Conservation (phyloP, 306 rosid species). For the Arachis hypogaea region DNA sequence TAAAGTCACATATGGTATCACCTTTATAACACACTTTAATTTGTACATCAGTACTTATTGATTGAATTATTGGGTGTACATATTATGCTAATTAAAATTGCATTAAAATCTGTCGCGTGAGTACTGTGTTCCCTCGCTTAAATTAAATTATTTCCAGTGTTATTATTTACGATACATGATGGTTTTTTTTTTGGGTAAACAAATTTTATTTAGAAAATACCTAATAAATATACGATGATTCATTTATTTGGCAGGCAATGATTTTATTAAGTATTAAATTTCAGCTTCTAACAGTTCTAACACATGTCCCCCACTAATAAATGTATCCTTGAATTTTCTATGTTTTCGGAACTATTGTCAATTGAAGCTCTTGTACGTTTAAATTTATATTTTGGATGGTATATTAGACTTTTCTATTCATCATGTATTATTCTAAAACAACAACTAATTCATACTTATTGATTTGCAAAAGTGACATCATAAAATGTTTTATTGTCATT, state of each 20-base stretch:
- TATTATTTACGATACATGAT: background rate
- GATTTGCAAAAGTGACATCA: background rate
- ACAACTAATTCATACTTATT: slow-evolving; percentile 9
- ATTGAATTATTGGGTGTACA: no score
- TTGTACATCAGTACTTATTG: no score
- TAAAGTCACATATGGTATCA: no score
- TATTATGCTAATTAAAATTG: background rate
- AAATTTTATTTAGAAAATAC: slow-evolving; percentile 3
- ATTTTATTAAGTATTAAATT: slow-evolving; percentile 1
- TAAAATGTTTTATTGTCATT: background rate
- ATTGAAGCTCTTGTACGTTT: slow-evolving; percentile 6
- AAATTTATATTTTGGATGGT: background rate
- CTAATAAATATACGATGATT: background rate
- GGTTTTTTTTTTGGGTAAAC: background rate
- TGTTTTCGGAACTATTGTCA: background rate
- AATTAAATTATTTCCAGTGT: background rate
- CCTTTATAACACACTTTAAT: no score
- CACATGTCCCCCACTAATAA: slow-evolving; percentile 17
- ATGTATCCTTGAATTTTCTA: background rate
- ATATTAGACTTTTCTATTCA: background rate
- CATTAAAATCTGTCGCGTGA: slow-evolving; percentile 23
- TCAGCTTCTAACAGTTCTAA: slow-evolving; percentile 4
- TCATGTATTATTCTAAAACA: background rate
- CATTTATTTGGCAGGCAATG: slow-evolving; percentile 15
- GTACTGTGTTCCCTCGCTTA: slow-evolving; percentile 3